Base-by-base conservation (phyloP, 2,329 filamentous ascomycete species). In the Hypoxylon sp. region DNA sequence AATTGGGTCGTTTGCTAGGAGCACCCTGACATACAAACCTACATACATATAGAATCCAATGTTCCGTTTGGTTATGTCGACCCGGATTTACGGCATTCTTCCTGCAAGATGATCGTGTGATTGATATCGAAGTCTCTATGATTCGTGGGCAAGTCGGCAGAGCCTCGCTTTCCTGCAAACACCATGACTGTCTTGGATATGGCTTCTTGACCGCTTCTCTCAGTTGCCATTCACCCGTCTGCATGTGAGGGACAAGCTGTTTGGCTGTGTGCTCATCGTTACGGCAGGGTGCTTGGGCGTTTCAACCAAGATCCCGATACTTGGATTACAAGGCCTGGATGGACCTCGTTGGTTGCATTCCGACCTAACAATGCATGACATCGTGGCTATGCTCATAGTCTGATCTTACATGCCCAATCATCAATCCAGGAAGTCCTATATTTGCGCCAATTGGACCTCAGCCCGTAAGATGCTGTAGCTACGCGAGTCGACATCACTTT, bases 21-120 rank as follows among this genome's bases (percentile, higher is more conserved):
- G 31, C 46, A 52, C 59, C 68, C 60, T 55, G 48, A 29, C 58
- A 39, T 66, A 13, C 35, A 62, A 58, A 31, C 51, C 39, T 19
- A 29, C 39, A 14, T 42, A 42, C n/a, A 11, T 44, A 42, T 17
- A 61, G 61, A 67, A 57, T 33, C 57, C 31, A 47, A 53, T 59
- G 31, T 66, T 66, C 69, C 62, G 65, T 68, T 61, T 71, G 59
- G 68, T 62, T 61, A 59, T 13, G 50, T 53, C 22, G 60, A 66
- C 61, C 63, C 63, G 66, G 67, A 71, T 58, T 71, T 63, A 54
- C 69, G 67, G 69, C 67, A 67, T 63, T 70, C 64, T 58, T 61
- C 42, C 66, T 71, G 66, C 60, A 71, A 71, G 69, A 71, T 63
- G 67, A 70, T 66, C 69, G 67, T 71, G 69, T 71, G 69, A 71